Percentiles rank a stretch among this genome's conserved stretches.
Evolutionary conservation across 1,284 basidiomycete species (phyloP).

Genomic region (Tilletia walkeri): DNA sequence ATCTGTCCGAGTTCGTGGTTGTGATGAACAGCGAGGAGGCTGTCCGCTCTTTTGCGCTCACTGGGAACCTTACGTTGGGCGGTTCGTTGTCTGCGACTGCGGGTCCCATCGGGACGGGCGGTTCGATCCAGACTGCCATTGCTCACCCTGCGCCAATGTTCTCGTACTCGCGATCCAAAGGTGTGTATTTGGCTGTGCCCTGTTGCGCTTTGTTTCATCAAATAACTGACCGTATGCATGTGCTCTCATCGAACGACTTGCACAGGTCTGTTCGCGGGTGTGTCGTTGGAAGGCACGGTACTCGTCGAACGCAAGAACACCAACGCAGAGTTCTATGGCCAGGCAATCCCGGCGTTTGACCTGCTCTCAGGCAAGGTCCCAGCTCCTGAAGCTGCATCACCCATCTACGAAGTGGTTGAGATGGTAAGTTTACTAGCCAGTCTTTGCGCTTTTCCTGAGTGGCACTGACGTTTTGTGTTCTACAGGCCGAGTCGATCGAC

Average conservation of each 20-base stretch:
- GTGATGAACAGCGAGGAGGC: slow-evolving; percentile 96
- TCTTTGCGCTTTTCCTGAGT: too few relatives aligned
- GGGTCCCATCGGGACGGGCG: slow-evolving; percentile 86
- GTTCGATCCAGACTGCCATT: slow-evolving; percentile 79
- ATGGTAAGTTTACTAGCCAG: neutral
- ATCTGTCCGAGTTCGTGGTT: slow-evolving; percentile 66
- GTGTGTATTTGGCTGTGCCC: slow-evolving; percentile 58
- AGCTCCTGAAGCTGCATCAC: slow-evolving; percentile 89
- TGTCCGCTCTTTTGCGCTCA: slow-evolving; percentile 87
- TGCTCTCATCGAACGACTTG: slow-evolving; percentile 27
- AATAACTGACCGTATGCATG: slow-evolving; percentile 10
- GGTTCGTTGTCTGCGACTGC: slow-evolving; percentile 56
- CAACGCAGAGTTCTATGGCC: slow-evolving; percentile 82
- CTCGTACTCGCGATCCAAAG: slow-evolving; percentile 91
- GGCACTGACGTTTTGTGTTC: slow-evolving; percentile 26
- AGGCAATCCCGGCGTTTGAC: slow-evolving; percentile 80
- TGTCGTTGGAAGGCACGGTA: slow-evolving; percentile 90
- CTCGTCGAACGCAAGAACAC: slow-evolving; percentile 88
- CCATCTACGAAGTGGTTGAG: slow-evolving; percentile 83
- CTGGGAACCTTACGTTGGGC: slow-evolving; percentile 94
- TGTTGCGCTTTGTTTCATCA: too few relatives aligned
- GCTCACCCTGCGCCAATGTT: slow-evolving; percentile 96
- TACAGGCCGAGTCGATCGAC: slow-evolving; percentile 59
- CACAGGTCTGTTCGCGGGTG: slow-evolving; percentile 84
- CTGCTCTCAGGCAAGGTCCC: slow-evolving; percentile 89